Base-by-base conservation (phyloP, 2,329 filamentous ascomycete species). In the Xylaria digitata region DNA sequence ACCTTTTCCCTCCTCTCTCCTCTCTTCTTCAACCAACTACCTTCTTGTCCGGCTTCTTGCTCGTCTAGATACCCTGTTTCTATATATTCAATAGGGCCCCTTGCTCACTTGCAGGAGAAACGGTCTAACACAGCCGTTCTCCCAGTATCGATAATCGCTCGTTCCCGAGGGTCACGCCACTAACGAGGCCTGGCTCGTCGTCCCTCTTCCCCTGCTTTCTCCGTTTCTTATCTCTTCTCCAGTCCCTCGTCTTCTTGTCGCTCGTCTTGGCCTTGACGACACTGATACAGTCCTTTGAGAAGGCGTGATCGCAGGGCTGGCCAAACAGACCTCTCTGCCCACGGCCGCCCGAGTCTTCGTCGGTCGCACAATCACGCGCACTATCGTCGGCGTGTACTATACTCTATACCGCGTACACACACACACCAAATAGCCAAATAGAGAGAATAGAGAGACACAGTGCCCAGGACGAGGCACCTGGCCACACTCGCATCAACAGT, bases 281-380 rank as follows among this genome's bases (percentile, higher is more conserved):
- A n/a, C 50, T 50, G 34, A 52, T 60, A n/a, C 50, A 42, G 30
- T 42, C 19, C 45, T 45, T 13, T 40, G 48, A 50, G 37, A 30
- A 59, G 40, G 26, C 42, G 46, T 61, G 40, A 52, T 46, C 49
- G 61, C 58, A 55, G 67, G 61, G 54, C 58, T 63, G 59, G 61
- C 63, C 66, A 66, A 66, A 61, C 66, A 66, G 65, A 58, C 46
- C 46, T 67, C 54, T 46, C 55, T 40, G 66, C 57, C 65, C 62
- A 68, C 54, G 43, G 42, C 53, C 63, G 58, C 58, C 66, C 63
- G 54, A 63, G 55, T 66, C 52, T 49, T 69, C n/a, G 37, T 59
- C 45, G 57, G 64, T 67, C 43, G 54, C 54, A 70, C 66, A 67
- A 67, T 63, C 69, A 68, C 62, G 55, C 68, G 61, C 63, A 58